phyloP scores from a whole-genome alignment of 306 rosid genomes.

The Trifolium pratense region DNA sequence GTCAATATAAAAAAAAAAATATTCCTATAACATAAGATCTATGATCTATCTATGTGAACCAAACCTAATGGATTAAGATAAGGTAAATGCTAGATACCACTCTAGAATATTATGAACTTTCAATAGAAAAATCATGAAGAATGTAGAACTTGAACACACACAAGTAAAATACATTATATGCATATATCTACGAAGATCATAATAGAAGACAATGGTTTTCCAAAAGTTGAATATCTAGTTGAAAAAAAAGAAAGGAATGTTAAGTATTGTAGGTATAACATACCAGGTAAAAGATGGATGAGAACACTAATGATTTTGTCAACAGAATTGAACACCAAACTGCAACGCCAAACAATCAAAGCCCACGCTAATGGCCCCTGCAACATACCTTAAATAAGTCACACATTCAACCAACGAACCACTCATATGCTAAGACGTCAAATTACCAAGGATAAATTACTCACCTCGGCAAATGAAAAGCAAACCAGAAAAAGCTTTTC shows the following conservation, averaged over 20 bases:
- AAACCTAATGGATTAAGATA: not conserved
- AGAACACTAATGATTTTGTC: slow-evolving; percentile 95
- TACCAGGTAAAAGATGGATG: slow-evolving; percentile 93
- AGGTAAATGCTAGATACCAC: slow-evolving; percentile 10
- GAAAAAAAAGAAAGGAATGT: slow-evolving; percentile 1
- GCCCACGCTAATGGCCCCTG: slow-evolving; percentile 99
- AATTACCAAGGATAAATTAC: slow-evolving; percentile 30
- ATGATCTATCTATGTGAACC: slow-evolving; percentile 1
- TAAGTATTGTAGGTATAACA: slow-evolving; percentile 38
- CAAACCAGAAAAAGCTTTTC: slow-evolving; percentile 94
- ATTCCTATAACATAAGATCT: not conserved
- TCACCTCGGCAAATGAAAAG: slow-evolving; percentile 98
- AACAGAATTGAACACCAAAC: slow-evolving; percentile 90
- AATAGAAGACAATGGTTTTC: not conserved
- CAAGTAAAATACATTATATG: not conserved
- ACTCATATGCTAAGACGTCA: slow-evolving; percentile 1
- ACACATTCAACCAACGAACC: slow-evolving; percentile 21
- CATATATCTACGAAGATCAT: not conserved
- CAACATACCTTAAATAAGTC: slow-evolving; percentile 37
- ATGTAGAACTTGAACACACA: slow-evolving; percentile 20
- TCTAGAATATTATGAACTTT: not conserved
- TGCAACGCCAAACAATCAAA: slow-evolving; percentile 96
- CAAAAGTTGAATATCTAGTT: not conserved
- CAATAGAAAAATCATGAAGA: slow-evolving; percentile 8
- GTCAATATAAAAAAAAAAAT: too few species aligned